Evolutionary conservation across 495 filamentous ascomycete species (phyloP), one percentile per base, ranked within the genome.

Genomic region (Podospora australis): DNA sequence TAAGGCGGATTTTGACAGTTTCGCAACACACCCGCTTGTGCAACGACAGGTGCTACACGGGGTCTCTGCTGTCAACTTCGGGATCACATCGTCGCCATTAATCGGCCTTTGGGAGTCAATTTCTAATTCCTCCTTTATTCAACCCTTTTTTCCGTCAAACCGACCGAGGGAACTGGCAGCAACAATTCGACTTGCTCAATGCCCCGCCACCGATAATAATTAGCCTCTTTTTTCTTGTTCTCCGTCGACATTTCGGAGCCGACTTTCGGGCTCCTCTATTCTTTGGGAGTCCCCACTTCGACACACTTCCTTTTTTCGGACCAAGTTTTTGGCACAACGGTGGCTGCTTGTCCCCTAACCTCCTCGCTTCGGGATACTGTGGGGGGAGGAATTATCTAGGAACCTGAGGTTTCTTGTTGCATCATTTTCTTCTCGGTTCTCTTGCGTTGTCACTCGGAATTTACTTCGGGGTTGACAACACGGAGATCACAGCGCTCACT

Each of bases 151-250:
- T 39, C 9, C n/a, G 9, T 19, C 36, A n/a, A n/a, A 5, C 14
- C 36, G 36, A 10, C 36, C 14, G 36, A n/a, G n/a, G n/a, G n/a
- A 39, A 19, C 19, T 17, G 17, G 7, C 7, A 19, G 6, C 14
- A 14, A 11, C 14, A 39, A 21, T 20, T 23, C n/a, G n/a, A n/a
- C n/a, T n/a, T n/a, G n/a, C 16, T 40, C 21, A 24, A 43, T 43
- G 40, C 23, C 13, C 23, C 40, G 40, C 40, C n/a, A n/a, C 40
- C 40, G 28, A 43, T 43, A 43, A 43, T 43, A 21, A 24, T 43
- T 43, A 43, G 8, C 23, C 13, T 6, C 39, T 24, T 24, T 21
- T 24, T 24, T 43, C 19, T 0, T 43, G 20, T 25, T 26, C 21
- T 40, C 38, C 21, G 38, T 24, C 40, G 40, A 28, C 40, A 21